These are phyloP conservation scores for Peribolospora kevripleyi DNA, from an alignment of 768 basidiomycete genomes.

Conservation along the genomic window DNA sequence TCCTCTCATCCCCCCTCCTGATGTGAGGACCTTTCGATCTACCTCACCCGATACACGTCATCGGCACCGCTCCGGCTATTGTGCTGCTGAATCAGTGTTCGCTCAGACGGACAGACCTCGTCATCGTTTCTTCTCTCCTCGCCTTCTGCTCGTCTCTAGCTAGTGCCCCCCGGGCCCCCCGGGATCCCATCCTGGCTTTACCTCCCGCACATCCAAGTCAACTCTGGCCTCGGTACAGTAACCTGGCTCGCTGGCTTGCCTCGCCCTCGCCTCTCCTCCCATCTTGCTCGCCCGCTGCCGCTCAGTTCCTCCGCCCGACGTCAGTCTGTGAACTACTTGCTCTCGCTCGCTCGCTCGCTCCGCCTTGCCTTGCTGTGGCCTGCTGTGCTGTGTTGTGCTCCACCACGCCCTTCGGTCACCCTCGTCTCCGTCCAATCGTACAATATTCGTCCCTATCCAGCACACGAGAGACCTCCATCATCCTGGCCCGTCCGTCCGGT, in stretches of 20 bases:
- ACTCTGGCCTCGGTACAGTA: too few relatives aligned
- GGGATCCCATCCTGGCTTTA: background rate
- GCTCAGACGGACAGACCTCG: background rate
- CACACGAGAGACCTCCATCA: too few relatives aligned
- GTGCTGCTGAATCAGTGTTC: constrained; percentile 32
- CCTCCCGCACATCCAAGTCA: background rate
- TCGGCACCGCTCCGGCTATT: background rate
- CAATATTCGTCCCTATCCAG: too few relatives aligned
- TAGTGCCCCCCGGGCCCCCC: background rate
- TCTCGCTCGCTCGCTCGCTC: background rate
- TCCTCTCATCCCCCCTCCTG: constrained; percentile 9
- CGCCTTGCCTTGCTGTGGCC: too few relatives aligned
- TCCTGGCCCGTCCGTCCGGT: too few relatives aligned
- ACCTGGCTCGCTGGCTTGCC: too few relatives aligned
- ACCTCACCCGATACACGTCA: too few relatives aligned
- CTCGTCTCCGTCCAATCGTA: too few relatives aligned
- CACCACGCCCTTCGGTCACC: too few relatives aligned
- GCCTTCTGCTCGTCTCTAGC: constrained; percentile 37
- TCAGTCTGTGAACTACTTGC: background rate
- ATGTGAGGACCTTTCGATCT: background rate
- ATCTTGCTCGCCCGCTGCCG: background rate
- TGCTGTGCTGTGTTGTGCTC: too few relatives aligned
- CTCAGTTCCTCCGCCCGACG: background rate
- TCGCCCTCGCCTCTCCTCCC: background rate
- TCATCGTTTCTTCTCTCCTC: background rate